Base-by-base conservation (phyloP, 257 asterid species). In the Marsdenia floribunda region DNA sequence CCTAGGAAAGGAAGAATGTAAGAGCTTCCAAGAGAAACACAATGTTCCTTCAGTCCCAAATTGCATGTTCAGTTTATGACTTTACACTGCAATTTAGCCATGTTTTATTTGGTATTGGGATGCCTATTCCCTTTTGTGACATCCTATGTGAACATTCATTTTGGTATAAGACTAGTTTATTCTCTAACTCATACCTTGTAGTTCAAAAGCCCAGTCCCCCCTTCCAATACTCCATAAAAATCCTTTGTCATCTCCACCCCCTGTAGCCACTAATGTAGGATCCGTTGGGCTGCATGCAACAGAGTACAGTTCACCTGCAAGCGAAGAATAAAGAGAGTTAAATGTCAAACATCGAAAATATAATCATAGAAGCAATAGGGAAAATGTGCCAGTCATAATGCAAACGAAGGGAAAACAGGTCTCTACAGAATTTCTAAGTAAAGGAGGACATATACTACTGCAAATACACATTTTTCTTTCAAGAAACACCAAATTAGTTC, bases 211-310 rank as follows among this genome's bases (percentile, higher is more conserved):
- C 91, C 89, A 87, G 79, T 89, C 96, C 61, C 98, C 96, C 73
- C 78, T 91, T 73, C 80, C 80, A 76, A 90, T 89, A 75, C 68
- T 87, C 99, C 99, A 95, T 49, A 92, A 55, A 70, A 90, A 95
- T 61, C 93, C 99, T 85, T 77, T 92, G 86, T 95, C 96, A 83
- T 95, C 99, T 72, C 96, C 97, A 75, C 96, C 99, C 44, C 99
- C 98, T 58, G 96, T 95, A 76, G 96, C 99, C 76, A 95, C 99
- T 77, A 95, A 80, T 14, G 82, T 75, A 73, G 91, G 84, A 83
- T 95, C 96, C 64, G 90, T 81, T 21, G 96, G 97, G 80, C 99
- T 92, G 85, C 98, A 88, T 19, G 88, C 89, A 71, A 73, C 93
- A 40, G 90, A 54, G 77, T 92, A 95, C 47, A 95, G 79, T 82